Percentiles rank a stretch among this genome's conserved stretches.
phyloP scores from a whole-genome alignment of 768 basidiomycete species.

The Rhodotorula taiwanensis region DNA sequence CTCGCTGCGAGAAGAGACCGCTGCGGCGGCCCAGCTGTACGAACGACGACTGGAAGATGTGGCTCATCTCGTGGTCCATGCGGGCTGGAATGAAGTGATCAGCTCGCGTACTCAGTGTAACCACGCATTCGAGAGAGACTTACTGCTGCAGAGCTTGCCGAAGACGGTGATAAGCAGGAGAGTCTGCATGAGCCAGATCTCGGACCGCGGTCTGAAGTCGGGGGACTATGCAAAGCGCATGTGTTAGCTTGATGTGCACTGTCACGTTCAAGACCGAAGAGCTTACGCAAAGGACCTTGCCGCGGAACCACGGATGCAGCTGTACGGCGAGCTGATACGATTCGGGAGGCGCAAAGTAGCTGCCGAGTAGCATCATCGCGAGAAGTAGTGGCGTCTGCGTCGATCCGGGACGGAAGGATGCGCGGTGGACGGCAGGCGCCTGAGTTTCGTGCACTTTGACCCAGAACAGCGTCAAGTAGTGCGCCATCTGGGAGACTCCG shows the following conservation, averaged over 20 bases:
- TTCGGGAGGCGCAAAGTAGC: conserved; percentile 33
- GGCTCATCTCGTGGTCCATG: conserved; percentile 36
- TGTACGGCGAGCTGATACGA: conserved; percentile 33
- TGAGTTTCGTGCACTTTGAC: conserved; percentile 35
- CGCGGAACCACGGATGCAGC: conserved; percentile 35
- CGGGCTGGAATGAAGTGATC: conserved; percentile 1
- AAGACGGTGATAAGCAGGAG: conserved; percentile 32
- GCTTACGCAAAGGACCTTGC: conserved; percentile 33
- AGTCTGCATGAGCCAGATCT: conserved; percentile 39
- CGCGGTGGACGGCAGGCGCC: conserved; percentile 29
- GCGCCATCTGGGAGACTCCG: conserved; percentile 16
- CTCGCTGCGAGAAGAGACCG: conserved; percentile 32
- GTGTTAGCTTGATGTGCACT: not conserved
- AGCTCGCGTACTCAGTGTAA: not conserved
- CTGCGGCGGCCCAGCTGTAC: conserved; percentile 27
- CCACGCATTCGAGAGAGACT: not conserved
- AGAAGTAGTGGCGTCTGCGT: conserved; percentile 29
- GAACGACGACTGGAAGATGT: conserved; percentile 31
- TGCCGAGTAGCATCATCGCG: conserved; percentile 36
- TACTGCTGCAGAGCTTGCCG: conserved; percentile 35
- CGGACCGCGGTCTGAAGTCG: conserved; percentile 38
- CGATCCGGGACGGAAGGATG: conserved; percentile 21
- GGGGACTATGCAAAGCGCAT: conserved; percentile 12
- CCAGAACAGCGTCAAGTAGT: conserved; percentile 32
- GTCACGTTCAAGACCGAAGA: too few relatives aligned